Evolutionary conservation across 148 eudicot species (phyloP).

Genomic region (Dysphania ambrosioides): DNA sequence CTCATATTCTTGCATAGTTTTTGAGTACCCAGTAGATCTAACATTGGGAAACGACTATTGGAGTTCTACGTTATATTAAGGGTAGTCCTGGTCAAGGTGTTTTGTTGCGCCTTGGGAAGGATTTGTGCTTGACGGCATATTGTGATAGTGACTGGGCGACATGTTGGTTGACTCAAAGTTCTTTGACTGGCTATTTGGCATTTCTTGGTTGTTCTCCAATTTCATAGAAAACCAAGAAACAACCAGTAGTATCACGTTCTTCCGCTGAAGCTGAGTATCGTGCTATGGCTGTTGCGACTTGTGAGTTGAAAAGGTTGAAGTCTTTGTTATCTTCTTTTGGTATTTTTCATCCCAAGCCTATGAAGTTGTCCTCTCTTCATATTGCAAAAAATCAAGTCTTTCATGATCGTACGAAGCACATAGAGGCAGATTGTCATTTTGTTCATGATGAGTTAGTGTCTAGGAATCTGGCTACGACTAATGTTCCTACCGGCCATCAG

Average conservation of each 20-base stretch:
- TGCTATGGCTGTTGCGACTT: not conserved
- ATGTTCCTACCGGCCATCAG: too few species aligned
- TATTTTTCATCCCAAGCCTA: not conserved
- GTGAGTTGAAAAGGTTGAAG: not conserved
- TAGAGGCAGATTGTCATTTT: too few species aligned
- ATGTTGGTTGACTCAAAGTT: not conserved
- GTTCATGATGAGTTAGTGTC: too few species aligned
- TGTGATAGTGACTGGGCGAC: constrained; percentile 3
- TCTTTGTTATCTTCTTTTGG: not conserved
- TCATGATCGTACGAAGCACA: not conserved
- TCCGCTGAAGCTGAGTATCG: not conserved
- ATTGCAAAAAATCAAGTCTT: not conserved
- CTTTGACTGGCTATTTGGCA: not conserved
- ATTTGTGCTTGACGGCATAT: not conserved
- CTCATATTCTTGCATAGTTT: not conserved
- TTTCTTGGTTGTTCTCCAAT: not conserved
- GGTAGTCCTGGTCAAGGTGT: not conserved
- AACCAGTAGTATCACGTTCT: not conserved
- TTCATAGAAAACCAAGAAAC: not conserved
- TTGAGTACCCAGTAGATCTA: not conserved
- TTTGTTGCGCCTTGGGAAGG: too few species aligned
- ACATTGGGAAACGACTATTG: not conserved
- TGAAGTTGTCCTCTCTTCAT: not conserved
- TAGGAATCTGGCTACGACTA: too few species aligned
- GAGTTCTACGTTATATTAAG: not conserved